These are phyloP conservation scores for Hymenoscyphus fructigenus DNA, from an alignment of 2,329 filamentous ascomycete genomes.

Conservation along the genomic window DNA sequence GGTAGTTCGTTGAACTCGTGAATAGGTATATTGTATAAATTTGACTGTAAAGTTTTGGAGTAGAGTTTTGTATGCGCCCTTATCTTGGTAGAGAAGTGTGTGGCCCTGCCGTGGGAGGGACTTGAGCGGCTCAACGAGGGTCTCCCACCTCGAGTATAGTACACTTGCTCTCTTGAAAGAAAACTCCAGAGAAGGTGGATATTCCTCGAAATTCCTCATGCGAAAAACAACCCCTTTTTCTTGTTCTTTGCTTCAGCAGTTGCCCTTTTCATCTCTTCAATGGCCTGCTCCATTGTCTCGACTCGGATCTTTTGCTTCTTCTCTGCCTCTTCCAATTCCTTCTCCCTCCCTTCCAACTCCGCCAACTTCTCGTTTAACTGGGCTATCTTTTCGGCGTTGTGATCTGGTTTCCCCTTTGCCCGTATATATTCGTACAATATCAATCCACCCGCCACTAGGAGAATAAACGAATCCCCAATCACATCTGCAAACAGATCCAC, in stretches of 20 bases:
- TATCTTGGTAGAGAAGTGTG: constrained; percentile 15
- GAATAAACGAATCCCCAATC: constrained; percentile 61
- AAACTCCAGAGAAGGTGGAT: background rate
- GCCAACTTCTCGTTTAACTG: constrained; percentile 55
- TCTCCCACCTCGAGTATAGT: background rate
- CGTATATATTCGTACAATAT: constrained; percentile 63
- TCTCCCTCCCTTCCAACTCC: constrained; percentile 48
- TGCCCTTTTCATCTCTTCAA: constrained; percentile 34
- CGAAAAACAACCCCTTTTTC: constrained; percentile 19
- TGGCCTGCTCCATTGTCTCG: constrained; percentile 34
- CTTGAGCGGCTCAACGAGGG: background rate
- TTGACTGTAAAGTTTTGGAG: constrained; percentile 6
- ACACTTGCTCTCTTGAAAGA: background rate
- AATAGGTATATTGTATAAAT: constrained; percentile 24
- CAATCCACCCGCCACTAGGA: constrained; percentile 55
- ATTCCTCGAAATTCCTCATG: constrained; percentile 4
- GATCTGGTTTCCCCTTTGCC: constrained; percentile 59
- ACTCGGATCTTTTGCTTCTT: constrained; percentile 36
- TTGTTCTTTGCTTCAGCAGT: constrained; percentile 21
- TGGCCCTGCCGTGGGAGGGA: background rate
- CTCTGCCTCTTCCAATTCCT: constrained; percentile 52
- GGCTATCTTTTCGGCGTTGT: constrained; percentile 52
- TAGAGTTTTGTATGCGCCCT: constrained; percentile 12
- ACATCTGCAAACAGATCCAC: constrained; percentile 68
- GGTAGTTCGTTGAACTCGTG: too few relatives aligned